A percentile compares a stretch with the other conserved stretches of the same genome.
These are phyloP conservation scores for Solanum hybrid DNA, from an alignment of 305 asterid species.

Conservation along the genomic window DNA sequence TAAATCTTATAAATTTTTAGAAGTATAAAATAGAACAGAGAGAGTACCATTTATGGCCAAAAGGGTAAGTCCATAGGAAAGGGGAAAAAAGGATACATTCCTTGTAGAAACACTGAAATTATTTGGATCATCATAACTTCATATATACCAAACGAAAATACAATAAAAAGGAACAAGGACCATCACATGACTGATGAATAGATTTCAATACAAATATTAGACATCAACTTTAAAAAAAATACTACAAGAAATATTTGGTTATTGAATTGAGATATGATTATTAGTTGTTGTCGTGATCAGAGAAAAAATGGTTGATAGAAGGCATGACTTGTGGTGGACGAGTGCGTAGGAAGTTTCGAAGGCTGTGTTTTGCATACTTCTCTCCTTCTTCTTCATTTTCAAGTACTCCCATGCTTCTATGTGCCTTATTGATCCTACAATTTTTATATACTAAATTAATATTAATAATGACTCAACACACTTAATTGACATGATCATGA, in stretches of 20 bases:
- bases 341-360: constrained; percentile 66
- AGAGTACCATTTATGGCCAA: background rate
- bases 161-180: background rate
- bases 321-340: constrained; percentile 87
- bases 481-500: background rate
- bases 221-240: background rate
- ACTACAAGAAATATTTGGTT: background rate
- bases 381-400: constrained; percentile 78
- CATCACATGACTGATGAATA: no score
- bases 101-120: background rate
- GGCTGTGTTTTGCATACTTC: constrained; percentile 48
- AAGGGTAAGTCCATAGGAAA: background rate
- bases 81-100: background rate
- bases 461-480: background rate
- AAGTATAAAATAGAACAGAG: background rate
- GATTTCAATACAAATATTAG: background rate
- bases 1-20: no score
- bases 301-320: constrained; percentile 63
- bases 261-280: background rate
- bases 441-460: background rate
- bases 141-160: background rate
- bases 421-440: constrained; percentile 51
- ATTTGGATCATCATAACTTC: background rate
- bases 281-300: constrained; percentile 8
- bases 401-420: constrained; percentile 40